Percentiles rank a stretch among this genome's conserved stretches.
Evolutionary conservation across 768 basidiomycete genomes (phyloP).

Genomic region (Tricholoma sp.): DNA sequence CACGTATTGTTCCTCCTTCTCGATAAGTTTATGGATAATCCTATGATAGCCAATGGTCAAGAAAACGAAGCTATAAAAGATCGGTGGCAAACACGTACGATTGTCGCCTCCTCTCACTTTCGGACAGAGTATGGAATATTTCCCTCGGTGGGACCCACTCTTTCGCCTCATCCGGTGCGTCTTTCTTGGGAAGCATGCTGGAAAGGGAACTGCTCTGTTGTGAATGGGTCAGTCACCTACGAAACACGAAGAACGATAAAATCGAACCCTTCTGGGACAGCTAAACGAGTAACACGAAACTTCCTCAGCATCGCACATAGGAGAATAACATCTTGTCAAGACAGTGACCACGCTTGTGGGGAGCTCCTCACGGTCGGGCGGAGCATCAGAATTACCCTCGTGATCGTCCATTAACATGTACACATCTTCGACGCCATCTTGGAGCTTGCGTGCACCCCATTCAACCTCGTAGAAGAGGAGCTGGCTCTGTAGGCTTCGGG

Average conservation of each 20-base stretch:
- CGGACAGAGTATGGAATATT: conserved; percentile 46
- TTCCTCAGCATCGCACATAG: conserved; percentile 67
- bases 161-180: conserved; percentile 42
- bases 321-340: conserved; percentile 85
- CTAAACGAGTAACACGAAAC: conserved; percentile 72
- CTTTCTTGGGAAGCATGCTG: conserved; percentile 16
- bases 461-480: conserved; percentile 98
- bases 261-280: conserved; percentile 65
- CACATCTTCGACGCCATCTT: conserved; percentile 91
- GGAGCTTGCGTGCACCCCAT: conserved; percentile 80
- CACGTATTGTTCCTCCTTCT: conserved; percentile 86
- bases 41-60: conserved; percentile 19
- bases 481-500: conserved; percentile 84
- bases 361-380: conserved; percentile 46
- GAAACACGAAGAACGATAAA: background rate
- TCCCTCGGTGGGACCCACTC: conserved; percentile 41
- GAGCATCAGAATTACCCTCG: conserved; percentile 54
- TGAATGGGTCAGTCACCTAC: background rate
- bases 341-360: conserved; percentile 88
- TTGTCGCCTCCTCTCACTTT: conserved; percentile 81
- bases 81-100: conserved; percentile 35
- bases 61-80: background rate
- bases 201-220: conserved; percentile 26
- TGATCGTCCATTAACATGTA: conserved; percentile 91
- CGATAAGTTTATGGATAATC: conserved; percentile 86